Evolutionary conservation across 2,329 filamentous ascomycete genomes (phyloP).

Genomic region (Grosmannia huntii): DNA sequence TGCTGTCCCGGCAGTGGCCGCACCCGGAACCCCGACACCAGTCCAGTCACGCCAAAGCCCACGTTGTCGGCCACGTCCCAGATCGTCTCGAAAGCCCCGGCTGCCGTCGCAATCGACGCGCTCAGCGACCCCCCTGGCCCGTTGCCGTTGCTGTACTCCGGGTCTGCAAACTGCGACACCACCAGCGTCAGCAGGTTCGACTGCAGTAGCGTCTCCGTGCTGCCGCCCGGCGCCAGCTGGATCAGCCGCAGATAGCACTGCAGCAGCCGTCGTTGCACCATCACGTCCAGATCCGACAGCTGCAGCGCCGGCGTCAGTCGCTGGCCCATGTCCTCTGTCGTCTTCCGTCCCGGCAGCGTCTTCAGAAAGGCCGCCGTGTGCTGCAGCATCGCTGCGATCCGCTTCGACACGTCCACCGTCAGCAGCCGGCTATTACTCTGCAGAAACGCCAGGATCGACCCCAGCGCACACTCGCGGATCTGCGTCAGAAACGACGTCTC

Average conservation of each 20-base stretch:
- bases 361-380: slow-evolving; percentile 87
- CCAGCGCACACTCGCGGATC: slow-evolving; percentile 85
- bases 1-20: slow-evolving; percentile 59
- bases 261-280: slow-evolving; percentile 84
- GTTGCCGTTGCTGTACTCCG: slow-evolving; percentile 63
- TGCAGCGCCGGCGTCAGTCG: slow-evolving; percentile 75
- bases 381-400: slow-evolving; percentile 87
- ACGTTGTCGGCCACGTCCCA: slow-evolving; percentile 95
- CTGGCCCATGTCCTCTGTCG: slow-evolving; percentile 74
- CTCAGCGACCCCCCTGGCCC: slow-evolving; percentile 50
- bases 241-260: slow-evolving; percentile 92
- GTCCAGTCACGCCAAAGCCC: slow-evolving; percentile 82
- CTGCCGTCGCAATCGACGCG: slow-evolving; percentile 80
- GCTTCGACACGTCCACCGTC: slow-evolving; percentile 86
- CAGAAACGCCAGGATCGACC: slow-evolving; percentile 82
- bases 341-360: slow-evolving; percentile 70
- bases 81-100: slow-evolving; percentile 59
- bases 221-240: slow-evolving; percentile 72
- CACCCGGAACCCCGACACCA: slow-evolving; percentile 66
- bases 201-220: slow-evolving; percentile 74
- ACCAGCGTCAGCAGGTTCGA: slow-evolving; percentile 84
- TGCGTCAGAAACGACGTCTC: slow-evolving; percentile 91
- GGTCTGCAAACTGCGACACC: slow-evolving; percentile 84
- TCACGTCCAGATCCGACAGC: slow-evolving; percentile 77
- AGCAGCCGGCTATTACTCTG: slow-evolving; percentile 86